A percentile compares a stretch with the other conserved stretches of the same genome.
These are phyloP conservation scores for Pichia sp. DNA, from an alignment of 1,139 yeast genomes.

Conservation along the genomic window DNA sequence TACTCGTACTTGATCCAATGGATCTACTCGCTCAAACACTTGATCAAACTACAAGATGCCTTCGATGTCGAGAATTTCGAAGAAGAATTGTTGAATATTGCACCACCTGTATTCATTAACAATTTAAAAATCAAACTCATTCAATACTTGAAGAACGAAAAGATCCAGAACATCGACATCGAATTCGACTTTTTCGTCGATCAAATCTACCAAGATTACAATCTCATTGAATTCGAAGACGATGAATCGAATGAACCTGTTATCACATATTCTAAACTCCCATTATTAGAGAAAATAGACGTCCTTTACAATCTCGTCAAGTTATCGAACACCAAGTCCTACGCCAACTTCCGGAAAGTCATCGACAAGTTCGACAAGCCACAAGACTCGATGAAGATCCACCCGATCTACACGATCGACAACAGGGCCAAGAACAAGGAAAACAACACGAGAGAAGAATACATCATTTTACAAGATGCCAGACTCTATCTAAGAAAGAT, in stretches of 20 bases:
- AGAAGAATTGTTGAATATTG: conserved; percentile 48
- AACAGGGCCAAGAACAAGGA: conserved; percentile 9
- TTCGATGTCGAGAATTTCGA: conserved; percentile 57
- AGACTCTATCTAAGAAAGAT: conserved; percentile 44
- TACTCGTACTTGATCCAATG: conserved; percentile 52
- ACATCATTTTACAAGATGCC: conserved; percentile 44
- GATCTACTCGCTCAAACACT: conserved; percentile 47
- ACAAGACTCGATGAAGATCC: conserved; percentile 33
- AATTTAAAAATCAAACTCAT: conserved; percentile 43
- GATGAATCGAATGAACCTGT: conserved; percentile 16
- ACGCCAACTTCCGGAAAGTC: conserved; percentile 41
- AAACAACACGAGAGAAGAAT: conserved; percentile 33
- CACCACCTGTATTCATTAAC: conserved; percentile 40
- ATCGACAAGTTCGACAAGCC: conserved; percentile 41
- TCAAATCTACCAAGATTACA: conserved; percentile 20
- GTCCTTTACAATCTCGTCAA: conserved; percentile 41
- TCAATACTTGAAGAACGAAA: conserved; percentile 31
- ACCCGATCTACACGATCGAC: conserved; percentile 18
- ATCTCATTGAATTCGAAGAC: conserved; percentile 11
- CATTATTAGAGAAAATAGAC: conserved; percentile 41
- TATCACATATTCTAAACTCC: conserved; percentile 36
- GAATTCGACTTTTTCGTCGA: conserved; percentile 29
- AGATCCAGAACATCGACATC: conserved; percentile 25
- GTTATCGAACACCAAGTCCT: conserved; percentile 36
- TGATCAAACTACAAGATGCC: conserved; percentile 43